These are phyloP conservation scores for Oleoguttula mirabilis DNA, from an alignment of 495 filamentous ascomycete species.

Conservation along the genomic window DNA sequence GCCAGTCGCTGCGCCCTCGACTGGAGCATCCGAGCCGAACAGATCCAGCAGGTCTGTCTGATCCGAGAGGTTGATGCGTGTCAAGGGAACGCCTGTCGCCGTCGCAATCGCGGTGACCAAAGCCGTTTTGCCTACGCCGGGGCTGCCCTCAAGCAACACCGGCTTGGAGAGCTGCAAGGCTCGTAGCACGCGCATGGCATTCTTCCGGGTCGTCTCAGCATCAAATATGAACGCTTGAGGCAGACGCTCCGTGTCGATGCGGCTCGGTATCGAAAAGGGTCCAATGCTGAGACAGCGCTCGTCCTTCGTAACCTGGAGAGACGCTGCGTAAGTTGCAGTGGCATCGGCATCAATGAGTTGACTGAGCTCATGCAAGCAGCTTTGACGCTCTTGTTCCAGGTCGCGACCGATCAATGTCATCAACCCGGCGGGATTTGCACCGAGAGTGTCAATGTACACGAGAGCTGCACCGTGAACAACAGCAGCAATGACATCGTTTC, in stretches of 20 bases:
- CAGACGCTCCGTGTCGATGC: constrained; percentile 29
- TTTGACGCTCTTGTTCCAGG: constrained; percentile 48
- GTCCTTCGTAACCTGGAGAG: constrained; percentile 38
- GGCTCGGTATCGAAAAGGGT: constrained; percentile 53
- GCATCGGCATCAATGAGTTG: constrained; percentile 54
- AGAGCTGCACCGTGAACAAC: constrained; percentile 83
- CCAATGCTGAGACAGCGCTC: constrained; percentile 49
- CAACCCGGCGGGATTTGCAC: constrained; percentile 82
- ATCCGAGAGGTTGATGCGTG: constrained; percentile 91
- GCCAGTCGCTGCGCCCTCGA: constrained; percentile 76
- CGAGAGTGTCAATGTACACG: constrained; percentile 89
- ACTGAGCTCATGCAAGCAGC: constrained; percentile 61
- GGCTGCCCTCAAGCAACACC: constrained; percentile 86
- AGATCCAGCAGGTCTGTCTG: constrained; percentile 96
- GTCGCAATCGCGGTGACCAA: constrained; percentile 72
- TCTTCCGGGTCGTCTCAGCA: constrained; percentile 78
- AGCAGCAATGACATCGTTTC: constrained; percentile 40
- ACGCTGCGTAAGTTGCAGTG: constrained; percentile 46
- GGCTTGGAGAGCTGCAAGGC: constrained; percentile 85
- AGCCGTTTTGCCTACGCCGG: constrained; percentile 95
- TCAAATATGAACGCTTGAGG: constrained; percentile 63
- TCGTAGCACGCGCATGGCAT: constrained; percentile 78
- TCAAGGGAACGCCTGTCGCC: constrained; percentile 66
- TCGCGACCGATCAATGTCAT: constrained; percentile 51
- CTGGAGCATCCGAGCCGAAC: constrained; percentile 92